phyloP scores from a whole-genome alignment of 805 yeast species.

The Priceomyces haplophilus region DNA sequence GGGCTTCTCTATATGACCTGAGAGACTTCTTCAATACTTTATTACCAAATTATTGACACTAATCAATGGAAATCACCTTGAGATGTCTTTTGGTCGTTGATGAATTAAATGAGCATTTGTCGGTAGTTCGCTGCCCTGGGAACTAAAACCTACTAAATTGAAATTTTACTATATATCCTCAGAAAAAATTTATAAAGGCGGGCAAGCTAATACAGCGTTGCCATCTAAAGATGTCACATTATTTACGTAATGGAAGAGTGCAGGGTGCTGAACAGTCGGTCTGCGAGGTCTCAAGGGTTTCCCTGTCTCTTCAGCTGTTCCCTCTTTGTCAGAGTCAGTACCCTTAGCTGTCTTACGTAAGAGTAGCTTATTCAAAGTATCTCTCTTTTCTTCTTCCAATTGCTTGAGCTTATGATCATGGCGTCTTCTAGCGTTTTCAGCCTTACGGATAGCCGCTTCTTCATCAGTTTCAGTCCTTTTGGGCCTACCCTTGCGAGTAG shows the following conservation, averaged over 20 bases:
- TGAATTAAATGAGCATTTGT: neutral
- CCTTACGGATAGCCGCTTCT: slow-evolving; percentile 73
- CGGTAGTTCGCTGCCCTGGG: neutral
- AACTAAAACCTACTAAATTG: neutral
- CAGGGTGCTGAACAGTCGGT: slow-evolving; percentile 45
- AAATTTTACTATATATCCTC: neutral
- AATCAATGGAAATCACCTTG: neutral
- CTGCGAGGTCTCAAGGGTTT: slow-evolving; percentile 35
- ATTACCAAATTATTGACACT: neutral
- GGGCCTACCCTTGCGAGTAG: slow-evolving; percentile 38
- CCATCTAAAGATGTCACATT: slow-evolving; percentile 13
- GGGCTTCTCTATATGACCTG: neutral
- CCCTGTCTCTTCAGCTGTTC: slow-evolving; percentile 15
- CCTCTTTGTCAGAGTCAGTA: slow-evolving; percentile 39
- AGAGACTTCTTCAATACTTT: neutral
- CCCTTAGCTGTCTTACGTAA: slow-evolving; percentile 80
- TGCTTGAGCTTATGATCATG: slow-evolving; percentile 79
- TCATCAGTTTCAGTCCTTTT: slow-evolving; percentile 73
- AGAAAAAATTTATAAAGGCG: neutral
- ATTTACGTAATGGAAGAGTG: slow-evolving; percentile 22
- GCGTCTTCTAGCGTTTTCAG: slow-evolving; percentile 86
- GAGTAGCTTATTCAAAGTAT: slow-evolving; percentile 80
- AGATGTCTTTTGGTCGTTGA: neutral
- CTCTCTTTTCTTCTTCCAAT: slow-evolving; percentile 88
- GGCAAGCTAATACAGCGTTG: slow-evolving; percentile 12